Evolutionary conservation across 176 grass and related monocot genomes (phyloP).

Genomic region (Paspalum notatum): DNA sequence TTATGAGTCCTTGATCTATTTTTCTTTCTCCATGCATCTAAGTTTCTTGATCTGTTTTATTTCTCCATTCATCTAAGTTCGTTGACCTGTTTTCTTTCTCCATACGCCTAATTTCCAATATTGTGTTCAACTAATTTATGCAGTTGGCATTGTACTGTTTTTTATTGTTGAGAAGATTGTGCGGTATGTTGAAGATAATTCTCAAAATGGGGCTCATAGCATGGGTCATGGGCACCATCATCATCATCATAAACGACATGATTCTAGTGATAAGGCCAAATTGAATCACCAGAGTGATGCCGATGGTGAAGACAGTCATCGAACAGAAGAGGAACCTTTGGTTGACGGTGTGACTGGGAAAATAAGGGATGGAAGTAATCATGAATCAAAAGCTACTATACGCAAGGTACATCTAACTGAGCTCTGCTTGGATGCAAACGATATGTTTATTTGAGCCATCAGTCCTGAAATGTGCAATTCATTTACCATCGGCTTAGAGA

Average conservation of each 20-base stretch:
- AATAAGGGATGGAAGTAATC: slow-evolving; percentile 41
- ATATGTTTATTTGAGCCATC: slow-evolving; percentile 12
- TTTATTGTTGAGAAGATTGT: slow-evolving; percentile 97
- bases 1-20: neutral
- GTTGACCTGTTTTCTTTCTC: neutral
- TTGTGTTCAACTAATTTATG: slow-evolving; percentile 35
- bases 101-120: slow-evolving; percentile 3
- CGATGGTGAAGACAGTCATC: slow-evolving; percentile 22
- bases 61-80: slow-evolving; percentile 12
- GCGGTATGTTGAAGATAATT: slow-evolving; percentile 91
- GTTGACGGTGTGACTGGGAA: slow-evolving; percentile 41
- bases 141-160: slow-evolving; percentile 97
- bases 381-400: slow-evolving; percentile 56
- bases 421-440: slow-evolving; percentile 4
- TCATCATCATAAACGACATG: slow-evolving; percentile 66
- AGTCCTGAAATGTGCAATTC: neutral
- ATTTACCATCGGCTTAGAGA: neutral
- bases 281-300: slow-evolving; percentile 35
- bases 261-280: slow-evolving; percentile 45
- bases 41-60: neutral
- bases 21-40: neutral
- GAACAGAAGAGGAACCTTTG: slow-evolving; percentile 15
- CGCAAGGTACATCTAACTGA: slow-evolving; percentile 66
- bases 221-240: slow-evolving; percentile 78
- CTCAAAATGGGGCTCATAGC: slow-evolving; percentile 41